phyloP scores from a whole-genome alignment of 306 rosid species.

The Prunus mongolica region DNA sequence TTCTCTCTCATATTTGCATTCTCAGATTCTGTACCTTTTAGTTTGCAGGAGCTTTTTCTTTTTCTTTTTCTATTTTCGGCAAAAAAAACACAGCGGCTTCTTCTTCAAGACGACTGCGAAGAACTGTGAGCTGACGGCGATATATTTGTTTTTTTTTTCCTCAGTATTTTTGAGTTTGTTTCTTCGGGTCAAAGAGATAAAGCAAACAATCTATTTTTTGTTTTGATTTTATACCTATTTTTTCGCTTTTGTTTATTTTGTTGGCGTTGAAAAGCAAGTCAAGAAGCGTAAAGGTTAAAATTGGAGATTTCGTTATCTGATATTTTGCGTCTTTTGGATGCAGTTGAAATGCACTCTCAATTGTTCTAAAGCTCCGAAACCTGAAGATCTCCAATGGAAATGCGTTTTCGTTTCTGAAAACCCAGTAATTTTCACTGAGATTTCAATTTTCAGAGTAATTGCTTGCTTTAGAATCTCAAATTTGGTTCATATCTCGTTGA shows the following conservation, averaged over 20 bases:
- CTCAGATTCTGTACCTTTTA: slow-evolving; percentile 5
- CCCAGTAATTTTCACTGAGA: neutral
- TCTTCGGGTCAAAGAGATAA: slow-evolving; percentile 1
- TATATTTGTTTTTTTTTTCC: neutral
- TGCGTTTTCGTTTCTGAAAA: slow-evolving; percentile 16
- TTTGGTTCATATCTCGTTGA: neutral
- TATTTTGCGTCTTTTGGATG: slow-evolving; percentile 1
- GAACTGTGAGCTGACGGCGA: slow-evolving; percentile 9
- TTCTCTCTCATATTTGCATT: slow-evolving; percentile 9
- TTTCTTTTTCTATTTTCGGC: neutral
- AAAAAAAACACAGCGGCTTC: neutral
- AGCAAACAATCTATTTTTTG: neutral
- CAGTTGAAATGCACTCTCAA: slow-evolving; percentile 14
- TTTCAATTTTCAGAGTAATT: neutral
- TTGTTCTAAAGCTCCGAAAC: slow-evolving; percentile 13
- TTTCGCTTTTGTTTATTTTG: neutral
- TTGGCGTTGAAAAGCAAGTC: slow-evolving; percentile 39
- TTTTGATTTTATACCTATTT: neutral
- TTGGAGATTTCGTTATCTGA: slow-evolving; percentile 22
- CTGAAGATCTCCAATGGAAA: slow-evolving; percentile 43
- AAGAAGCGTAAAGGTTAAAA: slow-evolving; percentile 35
- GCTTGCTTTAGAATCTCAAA: neutral
- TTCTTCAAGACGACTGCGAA: neutral
- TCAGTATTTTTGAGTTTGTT: neutral
- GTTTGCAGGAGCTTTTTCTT: neutral